Conservation (phyloP, 176 grass and related monocot genomes). For the Eragrostis nindensis region DNA sequence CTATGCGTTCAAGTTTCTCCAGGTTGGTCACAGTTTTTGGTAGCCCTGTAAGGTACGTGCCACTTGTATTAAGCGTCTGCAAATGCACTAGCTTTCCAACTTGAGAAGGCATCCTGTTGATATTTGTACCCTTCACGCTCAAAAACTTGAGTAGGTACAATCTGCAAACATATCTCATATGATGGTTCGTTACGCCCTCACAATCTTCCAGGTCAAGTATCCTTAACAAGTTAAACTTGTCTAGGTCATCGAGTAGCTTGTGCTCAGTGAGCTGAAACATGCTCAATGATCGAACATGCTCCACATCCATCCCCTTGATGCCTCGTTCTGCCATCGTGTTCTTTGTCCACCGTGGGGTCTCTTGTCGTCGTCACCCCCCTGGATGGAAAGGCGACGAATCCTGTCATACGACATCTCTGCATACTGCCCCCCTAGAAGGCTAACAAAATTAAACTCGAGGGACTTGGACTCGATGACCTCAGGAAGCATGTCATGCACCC, state of each 20-base stretch:
- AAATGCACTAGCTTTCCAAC: not conserved
- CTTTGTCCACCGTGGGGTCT: not conserved
- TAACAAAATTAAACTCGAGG: not conserved
- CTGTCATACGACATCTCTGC: not conserved
- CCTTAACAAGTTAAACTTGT: not conserved
- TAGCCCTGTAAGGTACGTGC: no score
- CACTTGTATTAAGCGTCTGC: no score
- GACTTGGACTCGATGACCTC: not conserved
- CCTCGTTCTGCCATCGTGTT: not conserved
- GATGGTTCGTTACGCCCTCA: not conserved
- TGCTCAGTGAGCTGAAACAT: not conserved
- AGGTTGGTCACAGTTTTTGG: no score
- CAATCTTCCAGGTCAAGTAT: constrained; percentile 29
- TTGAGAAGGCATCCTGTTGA: not conserved
- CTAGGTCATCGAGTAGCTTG: not conserved
- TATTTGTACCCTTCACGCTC: not conserved
- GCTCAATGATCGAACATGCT: no score
- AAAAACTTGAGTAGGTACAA: constrained; percentile 34
- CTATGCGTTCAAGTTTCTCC: not conserved
- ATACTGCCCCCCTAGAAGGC: not conserved
- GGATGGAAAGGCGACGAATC: constrained; percentile 21
- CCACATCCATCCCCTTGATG: not conserved
- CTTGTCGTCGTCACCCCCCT: not conserved
- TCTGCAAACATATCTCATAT: not conserved
- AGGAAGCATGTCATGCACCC: no score